Conservation (phyloP, 225 moss, liverwort and hornwort species). For the Rhytidiadelphus loreus region DNA sequence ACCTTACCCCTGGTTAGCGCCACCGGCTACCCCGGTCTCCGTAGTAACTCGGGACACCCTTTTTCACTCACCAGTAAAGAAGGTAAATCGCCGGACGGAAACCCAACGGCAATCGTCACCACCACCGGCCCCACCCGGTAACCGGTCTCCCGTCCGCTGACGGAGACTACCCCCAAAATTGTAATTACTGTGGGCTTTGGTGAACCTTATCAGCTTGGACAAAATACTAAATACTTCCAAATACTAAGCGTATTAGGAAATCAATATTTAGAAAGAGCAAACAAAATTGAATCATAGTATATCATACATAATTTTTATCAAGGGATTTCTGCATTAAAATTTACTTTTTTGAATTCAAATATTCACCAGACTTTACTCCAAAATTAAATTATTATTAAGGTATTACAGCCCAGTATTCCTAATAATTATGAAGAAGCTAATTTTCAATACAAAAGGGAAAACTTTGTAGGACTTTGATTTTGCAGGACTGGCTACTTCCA, state of each 20-base stretch:
- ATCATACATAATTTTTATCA: neutral
- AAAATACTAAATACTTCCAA: neutral
- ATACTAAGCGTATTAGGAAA: too few relatives aligned
- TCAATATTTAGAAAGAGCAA: neutral
- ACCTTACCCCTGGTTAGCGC: slow-evolving; percentile 41
- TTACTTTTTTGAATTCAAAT: neutral
- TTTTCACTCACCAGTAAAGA: neutral
- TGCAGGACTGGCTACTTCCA: too few relatives aligned
- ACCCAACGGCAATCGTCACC: neutral
- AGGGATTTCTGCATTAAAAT: neutral
- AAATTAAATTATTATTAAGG: neutral
- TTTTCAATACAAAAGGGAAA: neutral
- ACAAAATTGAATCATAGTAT: neutral
- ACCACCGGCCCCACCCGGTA: neutral
- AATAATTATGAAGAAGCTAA: neutral
- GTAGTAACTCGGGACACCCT: neutral
- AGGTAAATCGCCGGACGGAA: neutral
- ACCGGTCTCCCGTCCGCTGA: neutral
- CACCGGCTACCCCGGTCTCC: slow-evolving; percentile 2
- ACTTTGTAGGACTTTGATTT: neutral
- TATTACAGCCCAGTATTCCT: neutral
- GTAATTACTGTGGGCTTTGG: neutral
- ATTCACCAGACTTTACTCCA: neutral
- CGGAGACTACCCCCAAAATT: neutral
- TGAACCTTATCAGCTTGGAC: neutral